Evolutionary conservation across 257 asterid genomes (phyloP), one percentile per base, ranked within the genome.

Genomic region (Echites panduratus): DNA sequence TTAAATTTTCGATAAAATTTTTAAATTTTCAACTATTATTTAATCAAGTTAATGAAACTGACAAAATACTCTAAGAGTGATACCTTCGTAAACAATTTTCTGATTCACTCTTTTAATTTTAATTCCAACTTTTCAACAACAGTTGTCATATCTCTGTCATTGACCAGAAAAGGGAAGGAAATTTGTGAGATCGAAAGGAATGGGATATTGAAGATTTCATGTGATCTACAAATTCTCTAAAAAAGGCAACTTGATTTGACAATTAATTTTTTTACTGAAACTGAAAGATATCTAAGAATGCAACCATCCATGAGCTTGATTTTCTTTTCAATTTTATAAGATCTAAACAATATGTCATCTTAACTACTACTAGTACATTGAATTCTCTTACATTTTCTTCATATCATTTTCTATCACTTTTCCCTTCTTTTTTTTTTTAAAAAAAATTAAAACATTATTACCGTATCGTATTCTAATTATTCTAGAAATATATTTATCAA

Each of bases 261-360:
- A 10, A 59, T 68, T 75, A 11, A 69, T 45, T 14, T 24, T 43
- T 24, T 43, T 41, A 74, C 40, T 29, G 35, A 38, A 68, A 58
- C 48, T 47, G 9, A 57, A 75, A 58, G 20, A 59, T 59, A 69
- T 75, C 70, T 35, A 75, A 69, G 56, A n/a, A 20, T 38, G 49
- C 49, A 17, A 19, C 64, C 75, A 6, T 38, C 64, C 75, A 6
- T n/a, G 35, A 4, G 22, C 32, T 47, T 68, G 70, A 59, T 69
- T 59, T 26, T 38, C n/a, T 52, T 52, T 52, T 58, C 49, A 0
- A 68, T 47, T 47, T 61, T 7, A 59, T 49, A 47, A 32, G 45
- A 44, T 48, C 49, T 40, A 68, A 57, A 69, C 7, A 58, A n/a
- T 40, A 63, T 63, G 14, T 35, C 35, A 24, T 58, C 1, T 58